A percentile compares a stretch with the other conserved stretches of the same genome.
Conservation (phyloP, 371 early-diverging fungal species). For the Funneliformis caledonium region DNA sequence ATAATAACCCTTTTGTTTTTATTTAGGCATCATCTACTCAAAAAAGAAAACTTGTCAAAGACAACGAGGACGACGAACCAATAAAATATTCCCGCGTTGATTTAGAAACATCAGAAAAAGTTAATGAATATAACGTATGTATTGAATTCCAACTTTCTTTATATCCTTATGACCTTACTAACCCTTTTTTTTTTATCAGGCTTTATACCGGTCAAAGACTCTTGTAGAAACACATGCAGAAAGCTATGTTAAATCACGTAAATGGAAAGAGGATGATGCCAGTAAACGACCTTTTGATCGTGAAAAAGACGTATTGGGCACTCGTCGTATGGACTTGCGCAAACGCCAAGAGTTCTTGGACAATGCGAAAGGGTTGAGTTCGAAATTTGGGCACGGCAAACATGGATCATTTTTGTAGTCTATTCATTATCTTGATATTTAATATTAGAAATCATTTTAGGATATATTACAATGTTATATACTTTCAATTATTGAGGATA, state of each 20-base stretch:
- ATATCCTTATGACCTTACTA: not conserved
- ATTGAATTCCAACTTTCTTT: not conserved
- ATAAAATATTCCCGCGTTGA: slow-evolving; percentile 8
- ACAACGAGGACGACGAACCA: slow-evolving; percentile 30
- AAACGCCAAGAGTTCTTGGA: slow-evolving; percentile 27
- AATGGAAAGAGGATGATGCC: slow-evolving; percentile 37
- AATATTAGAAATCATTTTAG: too few species aligned
- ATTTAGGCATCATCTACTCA: not conserved
- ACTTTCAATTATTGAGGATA: too few species aligned
- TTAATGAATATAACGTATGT: slow-evolving; percentile 34
- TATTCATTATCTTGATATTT: too few species aligned
- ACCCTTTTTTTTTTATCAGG: not conserved
- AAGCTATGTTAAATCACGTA: slow-evolving; percentile 20
- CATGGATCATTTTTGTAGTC: slow-evolving; percentile 26
- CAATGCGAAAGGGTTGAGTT: slow-evolving; percentile 17
- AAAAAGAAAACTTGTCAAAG: slow-evolving; percentile 27
- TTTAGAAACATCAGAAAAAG: slow-evolving; percentile 26
- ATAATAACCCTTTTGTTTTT: not conserved
- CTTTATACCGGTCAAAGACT: slow-evolving; percentile 8
- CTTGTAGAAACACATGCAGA: slow-evolving; percentile 27
- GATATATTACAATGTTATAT: too few species aligned
- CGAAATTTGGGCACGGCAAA: slow-evolving; percentile 34
- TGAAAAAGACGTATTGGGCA: slow-evolving; percentile 38
- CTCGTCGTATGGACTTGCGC: slow-evolving; percentile 33
- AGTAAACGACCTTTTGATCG: slow-evolving; percentile 37